Evolutionary conservation across 768 basidiomycete species (phyloP), one percentile per base, ranked within the genome.

Genomic region (Boletus sensibilis): DNA sequence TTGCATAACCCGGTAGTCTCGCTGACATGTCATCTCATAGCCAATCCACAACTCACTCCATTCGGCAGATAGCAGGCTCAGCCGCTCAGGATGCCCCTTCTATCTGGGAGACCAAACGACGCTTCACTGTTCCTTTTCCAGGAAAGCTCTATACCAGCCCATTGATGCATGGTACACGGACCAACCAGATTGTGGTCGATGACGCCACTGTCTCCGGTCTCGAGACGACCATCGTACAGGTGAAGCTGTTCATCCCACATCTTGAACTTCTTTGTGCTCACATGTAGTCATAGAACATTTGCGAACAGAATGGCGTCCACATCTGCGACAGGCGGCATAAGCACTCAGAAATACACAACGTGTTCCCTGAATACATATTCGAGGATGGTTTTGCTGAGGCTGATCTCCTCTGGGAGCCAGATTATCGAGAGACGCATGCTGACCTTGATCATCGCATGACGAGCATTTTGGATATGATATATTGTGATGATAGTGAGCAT

Each of bases 281-380:
- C 20, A 10, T n/a, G 16, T 41, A 14, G 21, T 12, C 20, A 21
- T 25, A 90, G 88, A 79, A 86, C 56, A 78, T 82, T 41, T 80
- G 87, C 29, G 88, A 91, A 68, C 76, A 56, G n/a, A 23, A 78
- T 52, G 87, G 87, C 0, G 75, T 79, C 5, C 86, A 88, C 61
- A 87, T 87, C 1, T 90, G 88, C 63, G 88, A 91, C 70, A 78
- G 79, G 55, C 79, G 87, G 18, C 73, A 74, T n/a, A 73, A 80
- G 1, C 72, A 73, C n/a, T 73, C 79, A 0, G 75, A 79, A 50
- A 84, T 50, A 43, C 43, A 23, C 9, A 8, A 16, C 16, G 37
- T 18, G 6, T 89, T 65, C 58, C 82, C 84, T 0, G 63, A 67
- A 9, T 83, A 83, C 60, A 58, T 55, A 5, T 77, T 88, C 37